Base-by-base conservation (phyloP, 164 flowering plant genomes). In the Aristolochia fimbriata region DNA sequence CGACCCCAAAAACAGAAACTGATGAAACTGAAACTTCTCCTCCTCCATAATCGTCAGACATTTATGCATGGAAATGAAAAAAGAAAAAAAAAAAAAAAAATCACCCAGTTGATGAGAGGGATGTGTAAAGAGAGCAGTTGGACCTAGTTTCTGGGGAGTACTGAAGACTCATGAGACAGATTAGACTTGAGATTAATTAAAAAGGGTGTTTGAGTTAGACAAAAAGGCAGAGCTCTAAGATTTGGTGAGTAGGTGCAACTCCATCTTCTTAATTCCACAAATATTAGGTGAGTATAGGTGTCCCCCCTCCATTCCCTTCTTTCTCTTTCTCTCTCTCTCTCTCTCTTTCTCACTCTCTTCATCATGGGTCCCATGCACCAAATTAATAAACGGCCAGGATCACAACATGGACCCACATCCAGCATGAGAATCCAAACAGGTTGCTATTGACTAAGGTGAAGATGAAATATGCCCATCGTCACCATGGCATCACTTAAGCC, bases 401-500 rank as follows among this genome's bases (percentile, higher is more conserved):
- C n/a, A n/a, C n/a, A n/a, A n/a, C n/a, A 10, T 49, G n/a, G 20
- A 0, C 51, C 51, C 51, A 49, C 51, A 1, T 6, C 20, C 51
- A 16, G 20, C 51, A 17, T 0, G 22, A 22, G 12, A 50, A 22
- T 16, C 20, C 22, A 50, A 50, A n/a, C 22, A 22, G 53, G 53
- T 19, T 50, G 22, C 6, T 50, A 50, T 19, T 16, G 12, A 8
- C 53, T 16, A n/a, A 12, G 53, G 20, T 50, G 53, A n/a, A n/a
- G 53, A 50, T 50, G 53, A 16, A n/a, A 50, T 6, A 22, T n/a
- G 19, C 12, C 53, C 6, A 50, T 37, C 43, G 43, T 37, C 21
- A 50, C 53, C 53, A 50, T 19, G 23, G 23, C 53, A 50, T 50
- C 21, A 50, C n/a, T n/a, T n/a, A n/a, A n/a, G 53, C 53, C 9